These are phyloP conservation scores for Lophiostoma macrostomum DNA, from an alignment of 495 filamentous ascomycete species.

Conservation along the genomic window DNA sequence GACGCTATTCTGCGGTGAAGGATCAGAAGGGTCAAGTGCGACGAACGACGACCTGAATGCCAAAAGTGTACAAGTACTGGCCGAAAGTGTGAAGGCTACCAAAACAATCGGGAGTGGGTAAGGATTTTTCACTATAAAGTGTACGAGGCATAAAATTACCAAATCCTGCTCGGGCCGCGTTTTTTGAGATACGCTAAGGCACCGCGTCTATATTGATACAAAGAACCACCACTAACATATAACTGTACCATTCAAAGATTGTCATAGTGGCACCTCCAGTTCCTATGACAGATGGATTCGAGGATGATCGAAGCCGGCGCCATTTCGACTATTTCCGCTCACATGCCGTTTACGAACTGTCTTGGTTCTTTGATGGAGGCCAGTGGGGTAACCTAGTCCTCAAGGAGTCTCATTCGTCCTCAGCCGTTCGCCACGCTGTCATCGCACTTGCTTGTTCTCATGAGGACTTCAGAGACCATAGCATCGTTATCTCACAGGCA, in stretches of 20 bases:
- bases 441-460: conserved; percentile 25
- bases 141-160: too few relatives aligned
- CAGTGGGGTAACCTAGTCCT: conserved; percentile 21
- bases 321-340: conserved; percentile 28
- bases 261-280: conserved; percentile 19
- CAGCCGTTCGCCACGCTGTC: conserved; percentile 25
- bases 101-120: conserved; percentile 19
- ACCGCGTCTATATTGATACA: too few relatives aligned
- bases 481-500: conserved; percentile 3
- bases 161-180: too few relatives aligned
- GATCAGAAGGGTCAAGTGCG: conserved; percentile 47
- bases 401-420: conserved; percentile 12
- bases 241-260: too few relatives aligned
- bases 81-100: conserved; percentile 46
- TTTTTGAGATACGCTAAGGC: too few relatives aligned
- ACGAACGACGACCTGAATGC: conserved; percentile 45
- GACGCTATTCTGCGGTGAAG: conserved; percentile 23
- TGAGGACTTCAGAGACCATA: conserved; percentile 19
- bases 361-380: conserved; percentile 22
- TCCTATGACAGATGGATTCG: conserved; percentile 23
- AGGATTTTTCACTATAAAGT: too few relatives aligned
- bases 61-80: conserved; percentile 43
- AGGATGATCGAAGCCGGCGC: conserved; percentile 24
- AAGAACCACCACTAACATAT: too few relatives aligned
- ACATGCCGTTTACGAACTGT: conserved; percentile 19